These are phyloP conservation scores for Phanerochaete carnosa DNA, from an alignment of 768 basidiomycete species.

Conservation along the genomic window DNA sequence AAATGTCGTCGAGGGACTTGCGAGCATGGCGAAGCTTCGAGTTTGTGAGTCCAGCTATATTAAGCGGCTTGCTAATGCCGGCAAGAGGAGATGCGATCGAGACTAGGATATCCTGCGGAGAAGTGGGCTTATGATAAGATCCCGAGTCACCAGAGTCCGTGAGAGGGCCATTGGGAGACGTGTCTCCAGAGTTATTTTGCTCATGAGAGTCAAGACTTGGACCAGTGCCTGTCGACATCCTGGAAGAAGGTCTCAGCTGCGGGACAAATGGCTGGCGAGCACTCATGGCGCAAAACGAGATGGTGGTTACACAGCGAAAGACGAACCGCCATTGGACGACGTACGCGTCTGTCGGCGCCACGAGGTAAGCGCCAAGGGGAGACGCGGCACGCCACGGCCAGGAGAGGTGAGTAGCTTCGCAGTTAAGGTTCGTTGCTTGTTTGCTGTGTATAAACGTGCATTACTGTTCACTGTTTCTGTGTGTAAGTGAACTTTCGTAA, in stretches of 20 bases:
- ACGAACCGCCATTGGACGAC: too few species aligned
- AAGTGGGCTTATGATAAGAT: background rate
- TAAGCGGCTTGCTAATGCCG: constrained; percentile 22
- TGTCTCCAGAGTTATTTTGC: background rate
- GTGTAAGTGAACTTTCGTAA: too few species aligned
- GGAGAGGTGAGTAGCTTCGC: too few species aligned
- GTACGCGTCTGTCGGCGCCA: background rate
- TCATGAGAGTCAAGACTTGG: background rate
- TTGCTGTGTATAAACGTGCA: too few species aligned
- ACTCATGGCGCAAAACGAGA: constrained; percentile 15
- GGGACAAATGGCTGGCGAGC: constrained; percentile 25
- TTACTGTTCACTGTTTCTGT: too few species aligned
- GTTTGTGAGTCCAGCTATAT: constrained; percentile 17
- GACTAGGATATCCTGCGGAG: background rate
- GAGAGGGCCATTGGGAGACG: too few species aligned
- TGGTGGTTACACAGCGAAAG: too few species aligned
- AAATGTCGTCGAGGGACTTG: constrained; percentile 13
- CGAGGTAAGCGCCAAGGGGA: background rate
- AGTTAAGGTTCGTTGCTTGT: too few species aligned
- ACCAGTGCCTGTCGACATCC: background rate
- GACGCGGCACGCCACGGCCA: too few species aligned
- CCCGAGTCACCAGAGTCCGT: too few species aligned
- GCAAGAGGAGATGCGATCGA: background rate
- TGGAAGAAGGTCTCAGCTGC: constrained; percentile 7
- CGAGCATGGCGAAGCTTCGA: constrained; percentile 11